These are phyloP conservation scores for Scopulariopsis brevicaulis DNA, from an alignment of 2,329 filamentous ascomycete species.

Conservation along the genomic window DNA sequence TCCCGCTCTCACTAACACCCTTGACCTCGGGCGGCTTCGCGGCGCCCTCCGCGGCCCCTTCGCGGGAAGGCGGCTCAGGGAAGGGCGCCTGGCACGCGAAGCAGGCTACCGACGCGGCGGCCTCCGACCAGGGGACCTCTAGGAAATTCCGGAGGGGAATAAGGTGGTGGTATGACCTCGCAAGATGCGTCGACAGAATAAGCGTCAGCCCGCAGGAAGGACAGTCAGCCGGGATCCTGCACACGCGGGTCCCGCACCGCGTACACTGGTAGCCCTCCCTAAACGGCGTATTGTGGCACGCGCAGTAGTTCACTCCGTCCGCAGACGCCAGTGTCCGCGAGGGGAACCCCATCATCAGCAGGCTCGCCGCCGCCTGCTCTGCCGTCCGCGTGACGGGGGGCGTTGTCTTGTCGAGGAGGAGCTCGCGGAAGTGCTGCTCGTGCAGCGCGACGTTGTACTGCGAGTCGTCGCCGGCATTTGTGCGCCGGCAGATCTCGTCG, in stretches of 20 bases:
- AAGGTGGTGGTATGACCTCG: conserved; percentile 85
- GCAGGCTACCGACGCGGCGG: conserved; percentile 52
- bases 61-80: conserved; percentile 30
- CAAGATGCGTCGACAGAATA: conserved; percentile 86
- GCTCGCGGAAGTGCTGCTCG: conserved; percentile 64
- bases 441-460: conserved; percentile 79
- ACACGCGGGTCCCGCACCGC: conserved; percentile 80
- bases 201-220: conserved; percentile 85
- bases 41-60: background rate
- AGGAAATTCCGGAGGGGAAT: conserved; percentile 86
- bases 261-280: conserved; percentile 86
- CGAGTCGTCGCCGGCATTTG: conserved; percentile 67
- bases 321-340: conserved; percentile 65
- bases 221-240: conserved; percentile 79
- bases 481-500: conserved; percentile 75
- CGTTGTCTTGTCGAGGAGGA: conserved; percentile 81
- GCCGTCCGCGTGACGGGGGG: conserved; percentile 69
- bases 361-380: conserved; percentile 45
- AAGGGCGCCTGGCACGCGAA: conserved; percentile 70
- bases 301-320: conserved; percentile 63
- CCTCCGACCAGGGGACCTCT: conserved; percentile 75
- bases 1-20: conserved; percentile 71
- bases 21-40: conserved; percentile 23
- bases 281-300: conserved; percentile 75
- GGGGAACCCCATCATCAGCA: conserved; percentile 98